Evolutionary conservation across 352 stramenopile genomes (phyloP), one percentile per base, ranked within the genome.

Genomic region (Phytopythium sindhum): DNA sequence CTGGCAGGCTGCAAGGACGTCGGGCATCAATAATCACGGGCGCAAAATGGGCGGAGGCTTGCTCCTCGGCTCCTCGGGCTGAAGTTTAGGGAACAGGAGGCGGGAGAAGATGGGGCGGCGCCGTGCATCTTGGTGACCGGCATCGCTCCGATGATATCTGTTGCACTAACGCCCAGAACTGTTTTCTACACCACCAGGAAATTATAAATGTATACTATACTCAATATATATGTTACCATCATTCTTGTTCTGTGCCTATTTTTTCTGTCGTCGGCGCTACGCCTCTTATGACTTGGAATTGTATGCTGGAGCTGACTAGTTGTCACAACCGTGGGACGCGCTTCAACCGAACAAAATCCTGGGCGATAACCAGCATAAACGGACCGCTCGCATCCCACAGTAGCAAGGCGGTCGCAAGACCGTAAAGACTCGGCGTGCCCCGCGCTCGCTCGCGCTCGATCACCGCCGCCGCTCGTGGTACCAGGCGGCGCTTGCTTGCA

Each of bases 61-160:
- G n/a, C 19, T 45, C 14, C 14, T 12, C 39, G 6, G 39, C 39
- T 1, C 45, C 7, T 24, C n/a, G n/a, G 28, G 17, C 48, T 39
- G 26, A 37, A 55, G 48, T 39, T 55, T 55, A 39, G 48, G 26
- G 48, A 15, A 35, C 26, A 28, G 17, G 26, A 55, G 26, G 26
- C 26, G 5, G 17, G 4, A 23, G 26, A 37, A 17, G 48, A 55
- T 55, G 48, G 48, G 48, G 23, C 48, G 17, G 17, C 28, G 48
- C 10, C 48, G 28, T 55, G 47, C 48, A 55, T 55, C 48, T 55
- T 55, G 48, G 48, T 55, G 48, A 55, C 26, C 48, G 47, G 8
- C 45, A 8, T 0, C 42, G 28, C 7, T 10, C n/a, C n/a, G n/a
- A n/a, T n/a, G n/a, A n/a, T n/a, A n/a, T n/a, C n/a, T n/a, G n/a